Base-by-base conservation (phyloP, 2,329 filamentous ascomycete genomes). In the Sporothrix inflata region DNA sequence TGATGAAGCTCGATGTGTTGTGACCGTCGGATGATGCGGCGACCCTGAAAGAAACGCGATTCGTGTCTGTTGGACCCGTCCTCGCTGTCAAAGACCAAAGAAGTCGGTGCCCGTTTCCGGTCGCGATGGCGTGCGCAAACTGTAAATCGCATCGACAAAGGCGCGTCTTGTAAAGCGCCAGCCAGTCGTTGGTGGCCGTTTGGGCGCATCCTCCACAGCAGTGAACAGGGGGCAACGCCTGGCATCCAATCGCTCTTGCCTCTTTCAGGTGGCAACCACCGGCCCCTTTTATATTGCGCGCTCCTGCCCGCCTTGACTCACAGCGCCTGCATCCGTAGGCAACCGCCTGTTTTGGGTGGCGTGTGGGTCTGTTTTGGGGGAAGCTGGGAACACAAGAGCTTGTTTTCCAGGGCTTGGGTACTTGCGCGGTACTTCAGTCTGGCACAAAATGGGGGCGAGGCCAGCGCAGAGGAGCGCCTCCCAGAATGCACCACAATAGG, bases 231-330 rank as follows among this genome's bases (percentile, higher is more conserved):
- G 42, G 14, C 42, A 51, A 30, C 51, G 38, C 38, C 51, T 63
- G 57, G 40, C 69, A 47, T 45, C 69, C 69, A 70, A 47, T 49
- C 38, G 60, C 12, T 45, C 60, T 21, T 65, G 24, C 45, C 38
- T 12, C 30, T 21, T 66, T n/a, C 38, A 40, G 68, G 68, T 57
- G 68, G 68, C 51, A 60, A 70, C 51, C 34, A 38, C 45, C 21
- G 27, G 45, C 45, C 65, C 30, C 45, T 47, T 68, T 65, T 47
- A 65, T 66, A 63, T 63, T 45, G 38, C 11, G 14, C 12, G 63
- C 42, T 30, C 51, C 53, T 72, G 66, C 66, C 66, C 49, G 45
- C 49, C 24, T 51, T 69, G 67, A 69, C 51, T 69, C 67, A 57
- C 66, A 34, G 51, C 21, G 40, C 67, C 34, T 40, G 51, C 38